These are phyloP conservation scores for Tephrocybe sp. DNA, from an alignment of 768 basidiomycete species.

Conservation along the genomic window DNA sequence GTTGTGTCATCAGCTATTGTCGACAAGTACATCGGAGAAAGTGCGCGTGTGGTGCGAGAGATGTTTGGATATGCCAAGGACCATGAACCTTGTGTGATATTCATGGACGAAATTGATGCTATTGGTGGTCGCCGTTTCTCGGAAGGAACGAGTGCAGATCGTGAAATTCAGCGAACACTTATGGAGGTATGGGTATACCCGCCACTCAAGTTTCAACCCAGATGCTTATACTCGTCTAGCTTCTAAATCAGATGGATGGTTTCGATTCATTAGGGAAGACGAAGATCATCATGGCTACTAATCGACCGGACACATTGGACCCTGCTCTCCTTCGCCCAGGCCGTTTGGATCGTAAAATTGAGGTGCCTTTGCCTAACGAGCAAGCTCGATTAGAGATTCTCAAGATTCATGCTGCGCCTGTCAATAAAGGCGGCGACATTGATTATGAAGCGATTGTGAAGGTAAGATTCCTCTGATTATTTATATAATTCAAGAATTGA, in stretches of 20 bases:
- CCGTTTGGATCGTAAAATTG: constrained; percentile 94
- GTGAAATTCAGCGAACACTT: constrained; percentile 96
- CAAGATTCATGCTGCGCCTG: constrained; percentile 93
- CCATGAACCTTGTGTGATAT: constrained; percentile 98
- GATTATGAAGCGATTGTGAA: constrained; percentile 99
- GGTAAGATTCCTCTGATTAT: constrained; percentile 34
- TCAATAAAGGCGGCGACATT: constrained; percentile 93
- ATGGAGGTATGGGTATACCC: constrained; percentile 66
- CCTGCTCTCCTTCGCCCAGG: constrained; percentile 96
- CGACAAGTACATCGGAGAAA: constrained; percentile 98
- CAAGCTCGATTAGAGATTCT: constrained; percentile 94
- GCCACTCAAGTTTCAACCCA: not conserved
- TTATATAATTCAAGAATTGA: not conserved
- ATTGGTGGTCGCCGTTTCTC: constrained; percentile 88
- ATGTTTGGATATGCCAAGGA: constrained; percentile 99
- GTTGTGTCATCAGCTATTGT: constrained; percentile 98
- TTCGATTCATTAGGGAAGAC: constrained; percentile 96
- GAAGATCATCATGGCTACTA: constrained; percentile 99
- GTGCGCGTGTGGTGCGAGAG: constrained; percentile 91
- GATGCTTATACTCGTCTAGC: constrained; percentile 36
- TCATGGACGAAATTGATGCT: constrained; percentile 98
- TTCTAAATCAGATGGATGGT: constrained; percentile 99
- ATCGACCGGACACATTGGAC: constrained; percentile 96
- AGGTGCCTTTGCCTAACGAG: constrained; percentile 96
- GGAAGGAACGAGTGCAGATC: constrained; percentile 96